phyloP scores from a whole-genome alignment of 345 rosid genomes.

The Corymbia maculata region DNA sequence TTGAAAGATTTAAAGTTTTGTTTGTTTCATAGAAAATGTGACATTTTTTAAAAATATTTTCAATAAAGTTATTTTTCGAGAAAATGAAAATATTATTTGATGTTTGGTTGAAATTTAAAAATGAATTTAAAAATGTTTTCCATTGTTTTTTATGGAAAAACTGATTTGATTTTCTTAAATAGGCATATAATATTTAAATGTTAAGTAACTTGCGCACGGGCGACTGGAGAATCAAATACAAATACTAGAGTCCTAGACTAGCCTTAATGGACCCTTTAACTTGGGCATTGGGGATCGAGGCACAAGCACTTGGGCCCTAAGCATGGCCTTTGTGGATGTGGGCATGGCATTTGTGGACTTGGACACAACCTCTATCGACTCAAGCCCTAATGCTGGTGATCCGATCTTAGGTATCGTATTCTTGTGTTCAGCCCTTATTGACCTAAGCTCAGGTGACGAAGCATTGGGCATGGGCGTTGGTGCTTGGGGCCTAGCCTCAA shows the following conservation, averaged over 20 bases:
- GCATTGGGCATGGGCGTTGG: rapidly evolving
- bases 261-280: background rate
- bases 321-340: background rate
- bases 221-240: rapidly evolving
- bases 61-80: no score
- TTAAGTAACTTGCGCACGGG: rapidly evolving
- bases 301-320: background rate
- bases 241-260: rapidly evolving
- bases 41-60: no score
- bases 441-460: rapidly evolving
- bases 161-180: no score
- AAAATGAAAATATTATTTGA: rapidly evolving
- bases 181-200: rapidly evolving
- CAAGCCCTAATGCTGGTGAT: background rate
- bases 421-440: background rate
- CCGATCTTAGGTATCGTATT: background rate
- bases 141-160: rapidly evolving
- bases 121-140: no score
- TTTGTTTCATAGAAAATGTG: no score
- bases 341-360: background rate
- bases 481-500: rapidly evolving
- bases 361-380: background rate
- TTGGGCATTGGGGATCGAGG: rapidly evolving
- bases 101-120: background rate
- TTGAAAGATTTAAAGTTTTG: rapidly evolving